phyloP scores from a whole-genome alignment of 257 asterid genomes.

The Penstemon eatonii region DNA sequence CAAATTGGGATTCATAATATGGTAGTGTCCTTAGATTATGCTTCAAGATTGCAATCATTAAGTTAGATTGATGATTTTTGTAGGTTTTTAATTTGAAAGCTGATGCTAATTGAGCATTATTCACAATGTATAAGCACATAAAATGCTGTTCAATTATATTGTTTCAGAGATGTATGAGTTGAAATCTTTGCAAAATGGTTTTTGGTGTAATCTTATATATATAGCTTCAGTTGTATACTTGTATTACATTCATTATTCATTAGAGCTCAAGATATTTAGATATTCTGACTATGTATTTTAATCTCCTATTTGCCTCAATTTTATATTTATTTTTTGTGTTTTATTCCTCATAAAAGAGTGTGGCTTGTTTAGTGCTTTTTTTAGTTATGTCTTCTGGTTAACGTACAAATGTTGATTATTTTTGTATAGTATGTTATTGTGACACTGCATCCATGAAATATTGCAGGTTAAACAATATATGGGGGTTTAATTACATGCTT shows the following conservation, averaged over 20 bases:
- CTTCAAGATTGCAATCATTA: neutral
- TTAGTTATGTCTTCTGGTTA: too few relatives aligned
- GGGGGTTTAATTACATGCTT: neutral
- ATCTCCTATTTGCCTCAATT: too few relatives aligned
- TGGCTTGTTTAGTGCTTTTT: too few relatives aligned
- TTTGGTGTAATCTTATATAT: slow-evolving; percentile 17
- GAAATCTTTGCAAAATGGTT: slow-evolving; percentile 5
- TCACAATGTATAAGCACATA: slow-evolving; percentile 12
- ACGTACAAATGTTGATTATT: neutral
- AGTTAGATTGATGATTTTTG: neutral
- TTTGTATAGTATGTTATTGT: neutral
- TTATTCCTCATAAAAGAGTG: too few relatives aligned
- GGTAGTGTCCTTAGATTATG: neutral
- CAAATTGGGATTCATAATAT: neutral
- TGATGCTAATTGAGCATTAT: slow-evolving; percentile 16
- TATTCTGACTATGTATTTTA: too few relatives aligned
- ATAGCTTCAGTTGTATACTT: too few relatives aligned
- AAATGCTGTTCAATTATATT: slow-evolving; percentile 26
- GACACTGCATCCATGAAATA: neutral
- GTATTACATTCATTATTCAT: neutral
- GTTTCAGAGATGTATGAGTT: neutral
- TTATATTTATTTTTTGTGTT: too few relatives aligned
- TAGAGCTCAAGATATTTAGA: too few relatives aligned
- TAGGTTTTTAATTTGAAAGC: slow-evolving; percentile 18
- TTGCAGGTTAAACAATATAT: neutral